A percentile compares a stretch with the other conserved stretches of the same genome.
These are phyloP conservation scores for Ilyonectria mors-panacis DNA, from an alignment of 2,329 filamentous ascomycete genomes.

Conservation along the genomic window DNA sequence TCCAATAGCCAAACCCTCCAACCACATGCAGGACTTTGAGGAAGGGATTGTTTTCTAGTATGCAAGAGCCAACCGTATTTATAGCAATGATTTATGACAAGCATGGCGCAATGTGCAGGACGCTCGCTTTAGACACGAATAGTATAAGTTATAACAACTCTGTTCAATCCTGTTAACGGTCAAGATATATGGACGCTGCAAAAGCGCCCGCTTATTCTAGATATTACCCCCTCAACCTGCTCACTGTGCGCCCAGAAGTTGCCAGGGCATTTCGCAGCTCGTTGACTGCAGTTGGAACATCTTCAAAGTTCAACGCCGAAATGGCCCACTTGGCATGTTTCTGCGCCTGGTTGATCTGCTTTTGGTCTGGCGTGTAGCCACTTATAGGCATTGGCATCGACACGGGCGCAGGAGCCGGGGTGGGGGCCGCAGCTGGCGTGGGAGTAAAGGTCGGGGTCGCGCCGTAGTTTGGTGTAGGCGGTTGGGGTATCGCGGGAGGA, in stretches of 20 bases:
- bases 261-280: slow-evolving; percentile 84
- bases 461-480: slow-evolving; percentile 31
- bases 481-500: slow-evolving; percentile 40
- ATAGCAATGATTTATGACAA: slow-evolving; percentile 36
- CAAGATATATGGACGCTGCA: slow-evolving; percentile 18
- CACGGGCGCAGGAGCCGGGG: slow-evolving; percentile 19
- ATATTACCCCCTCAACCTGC: slow-evolving; percentile 2
- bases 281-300: slow-evolving; percentile 89
- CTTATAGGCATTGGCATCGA: slow-evolving; percentile 27
- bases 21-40: no score
- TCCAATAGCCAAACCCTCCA: neutral
- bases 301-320: slow-evolving; percentile 96
- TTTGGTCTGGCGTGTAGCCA: slow-evolving; percentile 44
- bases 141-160: slow-evolving; percentile 34
- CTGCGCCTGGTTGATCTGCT: slow-evolving; percentile 84
- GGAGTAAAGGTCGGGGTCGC: slow-evolving; percentile 35
- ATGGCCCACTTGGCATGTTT: slow-evolving; percentile 99
- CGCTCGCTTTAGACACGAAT: slow-evolving; percentile 25
- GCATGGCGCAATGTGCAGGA: slow-evolving; percentile 17
- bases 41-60: no score
- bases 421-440: slow-evolving; percentile 15
- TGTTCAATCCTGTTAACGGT: slow-evolving; percentile 24
- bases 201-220: slow-evolving; percentile 36
- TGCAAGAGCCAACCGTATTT: slow-evolving; percentile 3
- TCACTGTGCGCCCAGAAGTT: slow-evolving; percentile 72